phyloP scores from a whole-genome alignment of 768 basidiomycete genomes.

The Gyrodon lividus region DNA sequence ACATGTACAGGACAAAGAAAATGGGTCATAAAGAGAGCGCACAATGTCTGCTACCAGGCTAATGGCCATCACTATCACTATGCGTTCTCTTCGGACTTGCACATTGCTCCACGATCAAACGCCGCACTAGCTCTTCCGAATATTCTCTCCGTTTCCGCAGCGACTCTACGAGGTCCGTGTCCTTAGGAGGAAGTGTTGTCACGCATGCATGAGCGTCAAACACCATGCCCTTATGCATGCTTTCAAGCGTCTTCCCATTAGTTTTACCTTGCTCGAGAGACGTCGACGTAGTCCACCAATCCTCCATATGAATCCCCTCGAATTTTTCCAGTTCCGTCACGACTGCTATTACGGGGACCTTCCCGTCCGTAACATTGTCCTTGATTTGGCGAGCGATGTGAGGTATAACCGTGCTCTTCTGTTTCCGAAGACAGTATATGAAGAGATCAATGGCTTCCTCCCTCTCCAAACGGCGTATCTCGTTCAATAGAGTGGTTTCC shows the following conservation, averaged over 20 bases:
- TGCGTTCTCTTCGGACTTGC: neutral
- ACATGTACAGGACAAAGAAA: no score
- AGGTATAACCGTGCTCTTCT: slow-evolving; percentile 16
- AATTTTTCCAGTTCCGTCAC: slow-evolving; percentile 28
- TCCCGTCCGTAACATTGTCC: neutral
- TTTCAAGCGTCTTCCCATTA: slow-evolving; percentile 33
- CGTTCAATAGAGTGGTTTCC: slow-evolving; percentile 13
- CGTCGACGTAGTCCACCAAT: slow-evolving; percentile 26
- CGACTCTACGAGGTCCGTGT: slow-evolving; percentile 8
- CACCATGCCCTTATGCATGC: slow-evolving; percentile 16
- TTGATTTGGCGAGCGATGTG: slow-evolving; percentile 7
- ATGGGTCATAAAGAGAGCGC: no score
- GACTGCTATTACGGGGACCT: slow-evolving; percentile 22
- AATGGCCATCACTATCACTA: no score
- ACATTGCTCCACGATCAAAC: slow-evolving; percentile 18
- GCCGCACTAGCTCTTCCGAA: slow-evolving; percentile 13
- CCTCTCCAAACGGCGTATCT: slow-evolving; percentile 14
- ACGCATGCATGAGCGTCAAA: slow-evolving; percentile 40
- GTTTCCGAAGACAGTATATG: slow-evolving; percentile 24
- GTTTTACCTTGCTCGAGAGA: slow-evolving; percentile 1
- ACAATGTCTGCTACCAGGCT: no score
- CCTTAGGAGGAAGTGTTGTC: slow-evolving; percentile 28
- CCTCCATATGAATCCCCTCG: slow-evolving; percentile 23
- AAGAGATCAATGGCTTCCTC: slow-evolving; percentile 20
- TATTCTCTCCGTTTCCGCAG: slow-evolving; percentile 21